Base-by-base conservation (phyloP, 305 asterid species). In the Plantago lanceolata region DNA sequence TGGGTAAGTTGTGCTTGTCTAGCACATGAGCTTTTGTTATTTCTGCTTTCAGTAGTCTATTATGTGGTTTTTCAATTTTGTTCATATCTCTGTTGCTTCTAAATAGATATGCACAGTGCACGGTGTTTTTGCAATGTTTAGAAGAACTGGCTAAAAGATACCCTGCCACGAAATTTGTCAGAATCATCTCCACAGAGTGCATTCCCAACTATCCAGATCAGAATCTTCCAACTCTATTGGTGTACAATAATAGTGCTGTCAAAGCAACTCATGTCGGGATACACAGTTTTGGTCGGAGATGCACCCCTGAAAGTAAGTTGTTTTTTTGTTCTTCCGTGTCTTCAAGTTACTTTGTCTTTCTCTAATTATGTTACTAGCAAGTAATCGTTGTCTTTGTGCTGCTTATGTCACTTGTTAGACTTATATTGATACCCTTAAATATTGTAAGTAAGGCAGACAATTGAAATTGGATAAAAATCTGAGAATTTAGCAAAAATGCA, bases 191-290 rank as follows among this genome's bases (percentile, higher is more conserved):
- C 8, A 92, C 98, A 0, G 96, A 92, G 51, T 92, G 96, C 82
- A 92, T 92, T 72, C 97, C 95, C 60, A 92, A 92, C 71, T 89
- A 92, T 73, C 97, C 97, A 24, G 97, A 92, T 78, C 79, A 73
- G 50, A 89, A 89, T 75, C 92, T 92, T 55, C 98, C 98, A 26
- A 92, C 98, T 17, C 19, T 92, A 59, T 77, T 92, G 78, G 95
- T 89, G 62, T 92, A 92, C 79, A 80, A 87, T 66, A 89, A 81
- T 55, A 71, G 97, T 74, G 95, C 94, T 21, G 84, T 89, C 26
- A 92, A 89, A 81, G 96, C 91, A 50, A 89, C 90, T 69, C 75
- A 81, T 20, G 89, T 84, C 16, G 98, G 98, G 57, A 67, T 75
- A 19, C 86, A 73, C 43, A 81, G 85, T 66, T 92, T 87, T 70